Percentiles rank a stretch among this genome's conserved stretches.
phyloP scores from a whole-genome alignment of 306 rosid genomes.

The Cicer chorassanicum region DNA sequence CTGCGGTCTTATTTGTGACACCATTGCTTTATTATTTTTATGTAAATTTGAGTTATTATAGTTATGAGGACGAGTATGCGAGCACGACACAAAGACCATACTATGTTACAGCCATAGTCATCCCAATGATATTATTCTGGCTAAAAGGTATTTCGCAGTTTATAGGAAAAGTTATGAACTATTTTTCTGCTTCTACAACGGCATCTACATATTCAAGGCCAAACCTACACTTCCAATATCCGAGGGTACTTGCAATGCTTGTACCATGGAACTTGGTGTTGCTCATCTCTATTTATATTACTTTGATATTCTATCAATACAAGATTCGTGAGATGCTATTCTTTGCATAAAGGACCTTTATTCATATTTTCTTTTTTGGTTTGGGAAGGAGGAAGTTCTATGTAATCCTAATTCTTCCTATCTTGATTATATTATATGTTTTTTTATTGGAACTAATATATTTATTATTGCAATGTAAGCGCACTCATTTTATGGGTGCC shows the following conservation, averaged over 20 bases:
- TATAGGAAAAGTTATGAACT: not conserved
- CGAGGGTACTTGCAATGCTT: too few species aligned
- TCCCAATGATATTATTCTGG: not conserved
- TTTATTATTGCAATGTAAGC: too few species aligned
- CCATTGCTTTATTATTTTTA: not conserved
- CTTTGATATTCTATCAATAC: not conserved
- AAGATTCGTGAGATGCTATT: not conserved
- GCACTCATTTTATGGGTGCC: too few species aligned
- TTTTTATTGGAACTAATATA: too few species aligned
- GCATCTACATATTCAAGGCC: too few species aligned
- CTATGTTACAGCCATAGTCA: not conserved
- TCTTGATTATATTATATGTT: too few species aligned
- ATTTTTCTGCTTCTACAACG: not conserved
- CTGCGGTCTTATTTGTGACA: not conserved
- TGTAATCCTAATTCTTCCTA: too few species aligned
- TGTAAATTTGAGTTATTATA: too few species aligned
- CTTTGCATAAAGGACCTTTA: not conserved
- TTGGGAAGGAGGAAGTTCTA: too few species aligned
- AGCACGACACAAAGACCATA: not conserved
- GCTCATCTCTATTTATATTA: not conserved
- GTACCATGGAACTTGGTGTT: constrained; percentile 31
- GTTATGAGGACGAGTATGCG: not conserved
- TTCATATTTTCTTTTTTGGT: too few species aligned
- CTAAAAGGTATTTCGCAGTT: not conserved
- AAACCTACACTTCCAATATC: not conserved